phyloP scores from a whole-genome alignment of 148 eudicot genomes.

The Rhododendron molle region DNA sequence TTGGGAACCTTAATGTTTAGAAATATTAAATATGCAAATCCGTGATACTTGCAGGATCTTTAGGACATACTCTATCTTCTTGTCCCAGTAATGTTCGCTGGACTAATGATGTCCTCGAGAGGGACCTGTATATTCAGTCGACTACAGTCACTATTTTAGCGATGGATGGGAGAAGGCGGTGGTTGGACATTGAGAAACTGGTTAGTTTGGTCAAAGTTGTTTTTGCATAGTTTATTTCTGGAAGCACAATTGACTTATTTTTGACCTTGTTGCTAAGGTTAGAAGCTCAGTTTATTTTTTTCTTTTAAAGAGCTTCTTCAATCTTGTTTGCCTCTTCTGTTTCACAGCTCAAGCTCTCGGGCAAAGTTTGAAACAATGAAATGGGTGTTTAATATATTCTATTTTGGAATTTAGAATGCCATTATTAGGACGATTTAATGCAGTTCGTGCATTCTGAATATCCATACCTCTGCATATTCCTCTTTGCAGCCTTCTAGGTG shows the following conservation, averaged over 20 bases:
- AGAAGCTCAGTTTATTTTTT: not conserved
- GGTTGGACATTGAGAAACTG: constrained; percentile 94
- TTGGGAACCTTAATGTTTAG: not conserved
- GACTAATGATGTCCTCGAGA: constrained; percentile 80
- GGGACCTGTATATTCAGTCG: constrained; percentile 78
- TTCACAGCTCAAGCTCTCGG: not conserved
- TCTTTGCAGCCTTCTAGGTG: not conserved
- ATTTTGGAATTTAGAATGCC: not conserved
- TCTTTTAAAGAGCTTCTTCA: not conserved
- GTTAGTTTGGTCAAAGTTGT: constrained; percentile 45
- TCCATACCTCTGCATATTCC: not conserved
- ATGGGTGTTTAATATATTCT: not conserved
- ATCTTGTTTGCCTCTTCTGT: not conserved
- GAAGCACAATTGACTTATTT: not conserved
- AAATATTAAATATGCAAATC: not conserved
- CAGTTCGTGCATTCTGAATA: not conserved
- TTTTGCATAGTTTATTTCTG: not conserved
- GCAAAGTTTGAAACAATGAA: not conserved
- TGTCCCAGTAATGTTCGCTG: constrained; percentile 72
- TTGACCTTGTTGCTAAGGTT: not conserved
- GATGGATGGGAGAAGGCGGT: constrained; percentile 95
- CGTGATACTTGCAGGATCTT: constrained; percentile 45
- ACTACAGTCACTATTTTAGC: constrained; percentile 77
- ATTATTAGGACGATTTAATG: not conserved
- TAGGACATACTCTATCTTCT: constrained; percentile 25